Base-by-base conservation (phyloP, 345 rosid genomes). In the Alliaria petiolata region DNA sequence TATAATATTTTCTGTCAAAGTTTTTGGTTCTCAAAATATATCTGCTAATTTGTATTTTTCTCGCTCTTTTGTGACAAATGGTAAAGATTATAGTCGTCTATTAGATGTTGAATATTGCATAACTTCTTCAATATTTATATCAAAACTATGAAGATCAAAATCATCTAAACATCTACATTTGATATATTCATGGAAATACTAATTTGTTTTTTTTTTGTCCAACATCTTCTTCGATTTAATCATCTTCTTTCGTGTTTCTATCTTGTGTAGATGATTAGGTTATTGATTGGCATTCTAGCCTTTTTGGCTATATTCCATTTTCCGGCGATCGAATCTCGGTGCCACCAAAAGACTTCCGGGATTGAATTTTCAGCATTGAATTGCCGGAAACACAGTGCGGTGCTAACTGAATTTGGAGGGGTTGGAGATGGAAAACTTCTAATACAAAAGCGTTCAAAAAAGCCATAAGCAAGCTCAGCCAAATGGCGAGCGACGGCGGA, bases 321-420 rank as follows among this genome's bases (percentile, higher is more conserved):
- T 1, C 35, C 56, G 11, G 74, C 56, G 26, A 67, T 46, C 28
- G 80, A 74, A 51, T 53, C 70, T 55, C 34, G 66, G 34, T 3
- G 16, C 4, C 3, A 12, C 4, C 12, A 12, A 1, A 9, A 28
- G 57, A 65, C 0, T 26, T 45, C 71, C 16, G 13, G 46, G n/a
- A 53, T 81, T 19, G 46, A 50, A 7, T 92, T 66, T 47, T 14
- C 25, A 5, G 92, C 92, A 0, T 47, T 84, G 22, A 83, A 60
- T 63, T 90, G 97, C 40, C 84, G 97, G 1, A 87, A 83, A 59
- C 95, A 92, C 65, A 87, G 52, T 12, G 91, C 91, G 0, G 28
- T 75, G 7, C 9, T 90, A 53, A 81, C 89, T 0, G 93, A 92
- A 62, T 88, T 87, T 58, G 97, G 98, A 4, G 97, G 80, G 1